Conservation (phyloP, 352 stramenopile genomes). For the Globisporangium abappressorium region DNA sequence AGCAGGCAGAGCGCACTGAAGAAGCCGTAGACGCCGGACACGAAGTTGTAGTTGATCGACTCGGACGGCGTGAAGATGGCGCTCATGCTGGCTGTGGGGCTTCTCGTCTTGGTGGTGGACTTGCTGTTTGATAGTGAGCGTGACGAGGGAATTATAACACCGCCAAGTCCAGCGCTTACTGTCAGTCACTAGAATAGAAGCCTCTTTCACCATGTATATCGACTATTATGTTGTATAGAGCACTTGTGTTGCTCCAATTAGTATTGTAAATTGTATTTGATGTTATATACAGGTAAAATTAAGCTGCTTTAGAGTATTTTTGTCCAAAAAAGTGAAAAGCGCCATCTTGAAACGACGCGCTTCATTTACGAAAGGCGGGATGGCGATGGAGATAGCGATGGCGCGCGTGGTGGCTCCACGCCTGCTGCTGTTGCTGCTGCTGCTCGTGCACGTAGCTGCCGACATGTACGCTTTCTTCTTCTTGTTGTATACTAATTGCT, state of each 20-base stretch:
- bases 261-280: not conserved
- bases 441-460: not conserved
- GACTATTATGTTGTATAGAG: not conserved
- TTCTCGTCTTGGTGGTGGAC: not conserved
- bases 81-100: slow-evolving; percentile 9
- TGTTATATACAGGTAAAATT: not conserved
- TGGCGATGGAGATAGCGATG: not conserved
- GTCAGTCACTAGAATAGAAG: not conserved
- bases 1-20: slow-evolving; percentile 58
- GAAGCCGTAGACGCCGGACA: slow-evolving; percentile 70
- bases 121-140: slow-evolving; percentile 7
- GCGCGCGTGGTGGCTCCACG: not conserved
- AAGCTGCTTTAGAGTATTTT: not conserved
- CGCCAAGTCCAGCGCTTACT: not conserved
- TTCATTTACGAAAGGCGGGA: slow-evolving; percentile 2
- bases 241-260: not conserved
- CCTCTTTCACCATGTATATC: not conserved
- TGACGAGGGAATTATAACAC: not conserved
- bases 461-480: slow-evolving; percentile 4
- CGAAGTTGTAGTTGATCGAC: slow-evolving; percentile 91
- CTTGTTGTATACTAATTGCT: not conserved
- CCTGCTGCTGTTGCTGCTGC: not conserved
- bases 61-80: slow-evolving; percentile 62
- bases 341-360: slow-evolving; percentile 8
- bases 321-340: not conserved